Evolutionary conservation across 306 rosid genomes (phyloP), one percentile per base, ranked within the genome.

Genomic region (Glycine soja): DNA sequence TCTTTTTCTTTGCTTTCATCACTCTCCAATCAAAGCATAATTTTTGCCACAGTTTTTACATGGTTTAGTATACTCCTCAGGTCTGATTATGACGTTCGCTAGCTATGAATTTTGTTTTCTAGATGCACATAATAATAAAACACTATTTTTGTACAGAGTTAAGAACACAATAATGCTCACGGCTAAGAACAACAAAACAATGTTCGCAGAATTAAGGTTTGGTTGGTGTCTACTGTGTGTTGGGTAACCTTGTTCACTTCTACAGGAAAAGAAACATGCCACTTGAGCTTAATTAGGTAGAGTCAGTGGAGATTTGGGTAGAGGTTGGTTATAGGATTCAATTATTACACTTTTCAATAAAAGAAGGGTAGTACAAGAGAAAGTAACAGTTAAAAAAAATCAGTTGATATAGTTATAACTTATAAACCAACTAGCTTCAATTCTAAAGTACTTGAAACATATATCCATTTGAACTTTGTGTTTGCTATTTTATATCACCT

Each of bases 41-140:
- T 68, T 8, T 67, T 42, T 67, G 52, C 72, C 72, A 67, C 72
- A 42, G 52, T 67, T 67, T 65, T 68, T 43, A 47, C 53, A 12
- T 58, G 57, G 54, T 9, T 48, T 61, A 9, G 24, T 80, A 24
- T 36, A 0, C 9, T 65, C 59, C 30, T 3, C 40, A 12, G 38
- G n/a, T 51, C 38, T 54, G 70, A 79, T 48, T 50, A 51, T 61
- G 78, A 72, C 19, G 10, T 59, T 47, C 42, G 69, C 69, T 62
- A 6, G 6, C 63, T 15, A 62, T 36, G 54, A 72, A 57, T 42
- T 70, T 78, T 83, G 71, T 80, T 72, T 24, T 81, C 76, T 57
- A 71, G 74, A 77, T 71, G 62, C 74, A 38, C 63, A 48, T 51
- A 73, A 68, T 45, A 71, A 66, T 77, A 45, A 64, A 57, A 42